Conservation (phyloP, 768 basidiomycete species). For the Rhodotorula sphaerocarpa region DNA sequence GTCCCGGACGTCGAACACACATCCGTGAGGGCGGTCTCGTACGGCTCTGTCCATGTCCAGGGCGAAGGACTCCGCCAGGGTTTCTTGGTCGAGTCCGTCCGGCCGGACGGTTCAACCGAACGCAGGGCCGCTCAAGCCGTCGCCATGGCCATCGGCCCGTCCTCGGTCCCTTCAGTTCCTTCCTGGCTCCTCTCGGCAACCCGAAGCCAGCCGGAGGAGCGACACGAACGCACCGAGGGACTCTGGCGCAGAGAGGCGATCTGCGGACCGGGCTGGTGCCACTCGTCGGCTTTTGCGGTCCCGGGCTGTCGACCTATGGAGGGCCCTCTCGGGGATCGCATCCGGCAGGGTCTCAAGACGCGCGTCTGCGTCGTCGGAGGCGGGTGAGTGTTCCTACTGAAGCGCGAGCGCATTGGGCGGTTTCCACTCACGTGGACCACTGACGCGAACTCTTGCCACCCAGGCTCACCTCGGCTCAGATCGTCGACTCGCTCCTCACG, state of each 20-base stretch:
- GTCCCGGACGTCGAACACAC: slow-evolving; percentile 23
- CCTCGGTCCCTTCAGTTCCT: slow-evolving; percentile 28
- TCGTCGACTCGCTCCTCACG: slow-evolving; percentile 35
- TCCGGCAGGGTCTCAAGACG: slow-evolving; percentile 37
- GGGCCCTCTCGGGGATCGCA: slow-evolving; percentile 39
- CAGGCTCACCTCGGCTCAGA: slow-evolving; percentile 38
- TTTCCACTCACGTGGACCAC: too few species aligned
- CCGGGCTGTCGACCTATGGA: slow-evolving; percentile 32
- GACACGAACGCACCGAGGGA: neutral
- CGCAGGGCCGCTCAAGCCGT: slow-evolving; percentile 19
- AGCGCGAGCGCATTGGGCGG: too few species aligned
- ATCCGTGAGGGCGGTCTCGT: slow-evolving; percentile 20
- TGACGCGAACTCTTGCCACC: neutral
- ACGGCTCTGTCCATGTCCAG: slow-evolving; percentile 12
- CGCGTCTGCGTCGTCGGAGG: slow-evolving; percentile 37
- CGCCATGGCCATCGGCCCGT: slow-evolving; percentile 36
- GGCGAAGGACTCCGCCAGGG: slow-evolving; percentile 14
- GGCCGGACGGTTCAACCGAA: slow-evolving; percentile 8
- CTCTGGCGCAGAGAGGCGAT: slow-evolving; percentile 12
- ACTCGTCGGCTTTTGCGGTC: slow-evolving; percentile 31
- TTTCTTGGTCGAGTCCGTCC: slow-evolving; percentile 8
- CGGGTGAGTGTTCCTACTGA: slow-evolving; percentile 35
- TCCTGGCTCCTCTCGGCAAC: neutral
- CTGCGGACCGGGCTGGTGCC: slow-evolving; percentile 31
- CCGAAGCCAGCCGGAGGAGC: neutral